Evolutionary conservation across 2,329 filamentous ascomycete species (phyloP).

Genomic region (Lachnellula subtilissima): DNA sequence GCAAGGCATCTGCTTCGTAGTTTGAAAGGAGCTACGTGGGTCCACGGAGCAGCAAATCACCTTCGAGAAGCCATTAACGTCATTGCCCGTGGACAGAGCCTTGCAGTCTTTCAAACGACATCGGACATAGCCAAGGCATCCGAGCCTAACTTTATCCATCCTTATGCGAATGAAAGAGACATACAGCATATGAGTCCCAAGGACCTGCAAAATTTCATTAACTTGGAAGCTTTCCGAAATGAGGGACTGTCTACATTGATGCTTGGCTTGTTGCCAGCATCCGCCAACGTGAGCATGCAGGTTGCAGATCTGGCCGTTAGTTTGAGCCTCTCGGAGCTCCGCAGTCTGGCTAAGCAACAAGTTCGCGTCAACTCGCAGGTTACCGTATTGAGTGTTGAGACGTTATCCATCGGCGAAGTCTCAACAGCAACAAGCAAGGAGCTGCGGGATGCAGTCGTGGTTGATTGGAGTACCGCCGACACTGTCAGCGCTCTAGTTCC

Average conservation of each 20-base stretch:
- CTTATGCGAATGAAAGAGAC: background rate
- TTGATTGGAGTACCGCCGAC: background rate
- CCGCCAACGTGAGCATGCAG: background rate
- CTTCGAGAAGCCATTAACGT: no score
- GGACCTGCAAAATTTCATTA: background rate
- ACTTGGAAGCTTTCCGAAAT: background rate
- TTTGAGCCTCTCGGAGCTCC: background rate
- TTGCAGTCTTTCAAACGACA: no score
- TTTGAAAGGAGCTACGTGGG: no score
- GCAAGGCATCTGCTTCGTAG: no score
- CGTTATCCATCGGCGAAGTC: background rate
- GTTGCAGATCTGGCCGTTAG: background rate
- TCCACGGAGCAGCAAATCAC: no score
- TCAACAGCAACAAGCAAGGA: background rate
- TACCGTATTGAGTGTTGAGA: background rate
- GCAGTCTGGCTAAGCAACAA: background rate
- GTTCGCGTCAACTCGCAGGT: background rate
- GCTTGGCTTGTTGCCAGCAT: background rate
- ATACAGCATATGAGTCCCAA: background rate
- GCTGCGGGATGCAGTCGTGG: background rate
- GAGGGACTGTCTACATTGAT: background rate
- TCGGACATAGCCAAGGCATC: background rate
- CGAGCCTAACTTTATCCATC: background rate
- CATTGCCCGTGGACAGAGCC: no score
- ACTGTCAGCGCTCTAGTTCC: background rate